Percentiles rank a stretch among this genome's conserved stretches.
Evolutionary conservation across 495 filamentous ascomycete genomes (phyloP).

Genomic region (Choiromyces venosus): DNA sequence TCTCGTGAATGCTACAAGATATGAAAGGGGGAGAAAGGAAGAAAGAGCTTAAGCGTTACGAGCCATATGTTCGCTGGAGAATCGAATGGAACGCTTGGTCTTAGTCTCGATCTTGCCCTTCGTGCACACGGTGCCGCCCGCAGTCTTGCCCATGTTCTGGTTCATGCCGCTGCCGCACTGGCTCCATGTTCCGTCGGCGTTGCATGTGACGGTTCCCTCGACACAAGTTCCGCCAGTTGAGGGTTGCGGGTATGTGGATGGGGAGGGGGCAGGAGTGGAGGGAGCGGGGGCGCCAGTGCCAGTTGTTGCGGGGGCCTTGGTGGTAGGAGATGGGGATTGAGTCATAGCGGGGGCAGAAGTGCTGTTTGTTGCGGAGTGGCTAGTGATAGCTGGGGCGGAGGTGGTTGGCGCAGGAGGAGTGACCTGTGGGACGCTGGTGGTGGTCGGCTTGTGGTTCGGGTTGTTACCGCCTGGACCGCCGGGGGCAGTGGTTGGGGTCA

Average conservation of each 20-base stretch:
- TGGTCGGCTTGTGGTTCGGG: not conserved
- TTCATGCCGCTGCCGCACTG: constrained; percentile 18
- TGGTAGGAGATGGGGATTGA: not conserved
- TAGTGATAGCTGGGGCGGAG: not conserved
- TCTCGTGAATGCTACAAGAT: not conserved
- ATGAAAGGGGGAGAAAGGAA: not conserved
- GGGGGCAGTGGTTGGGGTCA: not conserved
- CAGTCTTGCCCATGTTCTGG: constrained; percentile 25
- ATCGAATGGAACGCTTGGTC: not conserved
- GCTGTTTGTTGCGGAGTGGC: not conserved
- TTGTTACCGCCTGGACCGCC: not conserved
- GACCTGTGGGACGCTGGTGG: not conserved
- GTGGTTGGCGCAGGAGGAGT: not conserved
- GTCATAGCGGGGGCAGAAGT: not conserved
- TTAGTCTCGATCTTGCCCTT: constrained; percentile 13
- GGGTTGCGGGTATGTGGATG: not conserved
- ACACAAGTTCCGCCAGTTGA: constrained; percentile 16
- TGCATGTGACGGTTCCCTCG: constrained; percentile 32
- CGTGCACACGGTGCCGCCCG: constrained; percentile 23
- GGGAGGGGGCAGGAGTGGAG: not conserved
- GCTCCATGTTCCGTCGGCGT: constrained; percentile 20
- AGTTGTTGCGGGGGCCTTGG: not conserved
- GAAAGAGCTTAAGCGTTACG: not conserved
- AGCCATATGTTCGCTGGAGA: not conserved
- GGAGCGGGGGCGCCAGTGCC: not conserved